Conservation (phyloP, 148 eudicot species). For the Diospyros lotus region DNA sequence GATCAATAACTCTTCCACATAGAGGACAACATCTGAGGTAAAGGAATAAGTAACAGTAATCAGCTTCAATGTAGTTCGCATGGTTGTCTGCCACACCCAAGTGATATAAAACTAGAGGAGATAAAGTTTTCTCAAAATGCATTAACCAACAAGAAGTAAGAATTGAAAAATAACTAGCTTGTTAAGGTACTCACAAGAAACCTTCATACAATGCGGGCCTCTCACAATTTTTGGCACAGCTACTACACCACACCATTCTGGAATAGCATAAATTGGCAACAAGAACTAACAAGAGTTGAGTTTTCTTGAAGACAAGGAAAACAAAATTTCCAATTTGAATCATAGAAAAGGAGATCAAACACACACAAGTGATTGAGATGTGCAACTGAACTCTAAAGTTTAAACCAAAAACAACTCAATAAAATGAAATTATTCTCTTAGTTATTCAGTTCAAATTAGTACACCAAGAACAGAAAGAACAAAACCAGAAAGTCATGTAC, state of each 20-base stretch:
- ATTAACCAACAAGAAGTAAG: not conserved
- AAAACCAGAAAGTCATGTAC: too few relatives aligned
- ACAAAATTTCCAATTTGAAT: too few relatives aligned
- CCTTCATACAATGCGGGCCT: not conserved
- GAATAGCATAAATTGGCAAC: not conserved
- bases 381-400: too few relatives aligned
- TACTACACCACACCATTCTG: slow-evolving; percentile 9
- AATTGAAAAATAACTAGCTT: not conserved
- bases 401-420: too few relatives aligned
- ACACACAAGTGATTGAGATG: too few relatives aligned
- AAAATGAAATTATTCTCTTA: too few relatives aligned
- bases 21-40: slow-evolving; percentile 50
- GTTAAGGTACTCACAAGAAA: slow-evolving; percentile 12
- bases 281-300: too few relatives aligned
- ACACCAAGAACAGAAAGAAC: too few relatives aligned
- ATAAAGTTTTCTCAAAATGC: not conserved
- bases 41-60: not conserved
- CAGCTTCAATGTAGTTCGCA: not conserved
- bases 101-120: not conserved
- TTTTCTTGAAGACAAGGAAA: too few relatives aligned
- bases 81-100: not conserved
- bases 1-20: slow-evolving; percentile 58
- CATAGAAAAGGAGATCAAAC: too few relatives aligned
- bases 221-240: slow-evolving; percentile 4
- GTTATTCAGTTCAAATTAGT: too few relatives aligned